phyloP scores from a whole-genome alignment of 805 yeast genomes.

The Saturnispora dispora region DNA sequence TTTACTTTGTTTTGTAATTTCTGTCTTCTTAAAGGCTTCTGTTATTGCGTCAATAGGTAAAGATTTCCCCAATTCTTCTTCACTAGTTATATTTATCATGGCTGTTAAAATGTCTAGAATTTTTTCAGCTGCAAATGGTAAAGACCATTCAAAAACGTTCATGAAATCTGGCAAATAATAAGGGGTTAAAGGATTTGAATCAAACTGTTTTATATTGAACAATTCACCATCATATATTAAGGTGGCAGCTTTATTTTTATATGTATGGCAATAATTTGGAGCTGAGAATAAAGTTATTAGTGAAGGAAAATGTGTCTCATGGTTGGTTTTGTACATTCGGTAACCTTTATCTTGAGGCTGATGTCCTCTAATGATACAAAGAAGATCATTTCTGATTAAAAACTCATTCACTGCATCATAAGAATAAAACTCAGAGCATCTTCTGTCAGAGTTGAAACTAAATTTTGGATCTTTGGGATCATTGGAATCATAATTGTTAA shows the following conservation, averaged over 20 bases:
- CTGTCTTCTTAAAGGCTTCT: neutral
- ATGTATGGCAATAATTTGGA: slow-evolving; percentile 85
- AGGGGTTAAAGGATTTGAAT: slow-evolving; percentile 61
- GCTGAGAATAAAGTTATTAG: slow-evolving; percentile 88
- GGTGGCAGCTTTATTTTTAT: slow-evolving; percentile 90
- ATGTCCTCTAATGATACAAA: slow-evolving; percentile 86
- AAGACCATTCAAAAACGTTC: slow-evolving; percentile 96
- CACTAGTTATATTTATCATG: slow-evolving; percentile 55
- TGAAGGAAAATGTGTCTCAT: slow-evolving; percentile 90
- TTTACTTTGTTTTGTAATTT: neutral
- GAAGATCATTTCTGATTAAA: slow-evolving; percentile 63
- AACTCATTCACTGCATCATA: slow-evolving; percentile 76
- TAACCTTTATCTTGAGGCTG: slow-evolving; percentile 97
- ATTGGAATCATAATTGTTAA: slow-evolving; percentile 62
- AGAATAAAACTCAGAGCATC: slow-evolving; percentile 87
- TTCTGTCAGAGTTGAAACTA: slow-evolving; percentile 47
- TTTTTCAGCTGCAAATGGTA: slow-evolving; percentile 95
- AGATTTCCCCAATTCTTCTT: slow-evolving; percentile 9
- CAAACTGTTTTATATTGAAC: slow-evolving; percentile 91
- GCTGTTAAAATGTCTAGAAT: slow-evolving; percentile 87
- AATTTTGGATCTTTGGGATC: slow-evolving; percentile 10
- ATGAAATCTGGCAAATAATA: slow-evolving; percentile 94
- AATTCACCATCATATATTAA: slow-evolving; percentile 84
- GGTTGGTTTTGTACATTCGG: slow-evolving; percentile 82
- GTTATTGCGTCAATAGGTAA: slow-evolving; percentile 5